phyloP scores from a whole-genome alignment of 225 moss, liverwort and hornwort genomes.

The Rhytidiadelphus loreus region DNA sequence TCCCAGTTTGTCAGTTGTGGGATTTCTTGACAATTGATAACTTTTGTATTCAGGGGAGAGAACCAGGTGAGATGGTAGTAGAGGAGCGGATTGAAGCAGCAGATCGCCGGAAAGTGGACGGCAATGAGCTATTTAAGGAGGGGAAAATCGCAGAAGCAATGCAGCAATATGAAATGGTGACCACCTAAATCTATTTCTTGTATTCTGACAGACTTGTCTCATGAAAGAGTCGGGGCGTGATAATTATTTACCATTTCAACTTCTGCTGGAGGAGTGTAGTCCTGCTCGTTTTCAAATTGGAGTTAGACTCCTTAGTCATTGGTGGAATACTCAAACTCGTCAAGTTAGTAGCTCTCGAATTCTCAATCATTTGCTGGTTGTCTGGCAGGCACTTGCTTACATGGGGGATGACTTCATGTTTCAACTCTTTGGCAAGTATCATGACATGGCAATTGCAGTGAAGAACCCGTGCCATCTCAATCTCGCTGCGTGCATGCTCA shows the following conservation, averaged over 20 bases:
- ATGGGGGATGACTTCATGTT: constrained; percentile 99
- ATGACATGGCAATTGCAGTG: constrained; percentile 94
- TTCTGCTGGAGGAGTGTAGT: not conserved
- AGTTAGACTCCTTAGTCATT: not conserved
- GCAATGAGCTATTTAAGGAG: constrained; percentile 87
- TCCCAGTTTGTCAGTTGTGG: not conserved
- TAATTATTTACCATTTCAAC: not conserved
- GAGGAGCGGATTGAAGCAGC: constrained; percentile 98
- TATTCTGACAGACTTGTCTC: not conserved
- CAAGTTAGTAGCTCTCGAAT: not conserved
- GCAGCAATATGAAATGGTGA: constrained; percentile 99
- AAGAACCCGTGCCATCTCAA: constrained; percentile 92
- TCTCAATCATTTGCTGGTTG: not conserved
- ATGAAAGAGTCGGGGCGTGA: not conserved
- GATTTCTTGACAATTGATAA: not conserved
- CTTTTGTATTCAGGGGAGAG: constrained; percentile 49
- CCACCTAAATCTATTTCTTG: not conserved
- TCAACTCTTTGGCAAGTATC: constrained; percentile 95
- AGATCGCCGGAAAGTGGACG: constrained; percentile 88
- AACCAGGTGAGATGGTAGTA: constrained; percentile 88
- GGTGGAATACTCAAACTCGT: not conserved
- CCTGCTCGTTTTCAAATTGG: not conserved
- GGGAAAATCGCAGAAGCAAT: constrained; percentile 77
- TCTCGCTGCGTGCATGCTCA: constrained; percentile 88
- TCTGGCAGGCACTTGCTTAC: constrained; percentile 81